phyloP scores from a whole-genome alignment of 2,329 filamentous ascomycete species.

The Fusarium odoratissimum region DNA sequence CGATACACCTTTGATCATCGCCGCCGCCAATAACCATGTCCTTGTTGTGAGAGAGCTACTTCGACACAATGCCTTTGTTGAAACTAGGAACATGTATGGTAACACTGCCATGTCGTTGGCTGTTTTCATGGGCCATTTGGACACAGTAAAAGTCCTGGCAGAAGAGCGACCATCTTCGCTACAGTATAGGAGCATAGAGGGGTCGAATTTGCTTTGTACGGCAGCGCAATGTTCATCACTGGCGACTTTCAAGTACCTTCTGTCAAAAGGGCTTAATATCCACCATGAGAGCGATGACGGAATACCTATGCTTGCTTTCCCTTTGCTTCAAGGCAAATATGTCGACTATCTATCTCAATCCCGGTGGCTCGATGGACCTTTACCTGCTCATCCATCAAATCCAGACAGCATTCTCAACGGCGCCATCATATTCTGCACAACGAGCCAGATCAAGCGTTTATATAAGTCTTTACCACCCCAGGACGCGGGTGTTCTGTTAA shows the following conservation, averaged over 20 bases:
- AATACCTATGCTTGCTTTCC: background rate
- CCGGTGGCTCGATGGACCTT: background rate
- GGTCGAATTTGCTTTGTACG: background rate
- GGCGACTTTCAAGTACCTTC: background rate
- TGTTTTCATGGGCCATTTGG: background rate
- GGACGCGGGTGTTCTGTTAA: fast-evolving
- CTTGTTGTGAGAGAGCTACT: background rate
- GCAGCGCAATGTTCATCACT: fast-evolving
- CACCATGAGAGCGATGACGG: background rate
- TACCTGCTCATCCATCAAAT: fast-evolving
- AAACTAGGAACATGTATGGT: background rate
- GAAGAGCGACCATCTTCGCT: background rate
- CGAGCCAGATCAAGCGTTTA: background rate
- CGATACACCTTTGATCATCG: background rate
- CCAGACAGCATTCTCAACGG: background rate
- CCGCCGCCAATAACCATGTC: fast-evolving
- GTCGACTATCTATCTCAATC: background rate
- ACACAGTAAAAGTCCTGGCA: background rate
- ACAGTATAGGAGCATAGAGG: background rate
- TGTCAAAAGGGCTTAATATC: background rate
- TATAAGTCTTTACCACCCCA: background rate
- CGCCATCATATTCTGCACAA: fast-evolving
- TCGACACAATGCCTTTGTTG: background rate
- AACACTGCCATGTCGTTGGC: background rate
- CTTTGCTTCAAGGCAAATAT: fast-evolving